These are phyloP conservation scores for Globisporangium yorkense DNA, from an alignment of 352 stramenopile genomes.

Conservation along the genomic window DNA sequence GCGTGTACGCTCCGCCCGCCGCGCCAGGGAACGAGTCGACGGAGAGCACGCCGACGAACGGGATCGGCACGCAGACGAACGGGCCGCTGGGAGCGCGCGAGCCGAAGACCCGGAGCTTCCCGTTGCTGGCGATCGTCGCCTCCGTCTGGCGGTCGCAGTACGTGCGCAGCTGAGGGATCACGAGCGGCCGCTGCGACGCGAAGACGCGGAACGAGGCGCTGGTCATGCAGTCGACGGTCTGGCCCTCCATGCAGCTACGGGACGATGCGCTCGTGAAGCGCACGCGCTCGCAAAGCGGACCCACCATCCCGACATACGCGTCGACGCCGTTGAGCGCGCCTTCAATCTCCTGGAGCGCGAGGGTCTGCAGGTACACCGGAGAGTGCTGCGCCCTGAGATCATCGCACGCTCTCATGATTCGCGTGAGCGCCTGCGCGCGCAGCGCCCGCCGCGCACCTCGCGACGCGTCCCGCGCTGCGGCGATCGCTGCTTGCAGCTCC, in stretches of 20 bases:
- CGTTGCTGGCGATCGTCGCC: not conserved
- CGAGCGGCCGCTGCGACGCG: conserved; percentile 30
- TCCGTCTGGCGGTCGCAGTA: conserved; percentile 22
- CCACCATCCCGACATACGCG: conserved; percentile 54
- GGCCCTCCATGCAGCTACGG: conserved; percentile 43
- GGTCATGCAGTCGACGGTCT: conserved; percentile 26
- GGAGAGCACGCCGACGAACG: conserved; percentile 56
- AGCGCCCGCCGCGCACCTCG: conserved; percentile 2
- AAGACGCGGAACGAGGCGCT: conserved; percentile 56
- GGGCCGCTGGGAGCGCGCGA: conserved; percentile 13
- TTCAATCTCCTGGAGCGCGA: conserved; percentile 47
- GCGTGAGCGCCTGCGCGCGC: conserved; percentile 36
- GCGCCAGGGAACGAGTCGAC: conserved; percentile 66
- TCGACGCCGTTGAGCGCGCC: conserved; percentile 51
- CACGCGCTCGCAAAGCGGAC: conserved; percentile 44
- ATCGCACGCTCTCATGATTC: conserved; percentile 47
- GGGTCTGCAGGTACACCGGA: conserved; percentile 34
- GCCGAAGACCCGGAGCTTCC: conserved; percentile 26
- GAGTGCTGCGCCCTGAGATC: conserved; percentile 16
- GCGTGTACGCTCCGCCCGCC: conserved; percentile 38
- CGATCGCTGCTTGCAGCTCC: conserved; percentile 17
- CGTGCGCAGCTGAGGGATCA: conserved; percentile 41
- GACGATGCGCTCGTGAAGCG: conserved; percentile 43
- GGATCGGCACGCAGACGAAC: conserved; percentile 68
- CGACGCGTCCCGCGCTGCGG: conserved; percentile 5